Evolutionary conservation across 176 grass and related monocot species (phyloP).

Genomic region (Carex littledalei): DNA sequence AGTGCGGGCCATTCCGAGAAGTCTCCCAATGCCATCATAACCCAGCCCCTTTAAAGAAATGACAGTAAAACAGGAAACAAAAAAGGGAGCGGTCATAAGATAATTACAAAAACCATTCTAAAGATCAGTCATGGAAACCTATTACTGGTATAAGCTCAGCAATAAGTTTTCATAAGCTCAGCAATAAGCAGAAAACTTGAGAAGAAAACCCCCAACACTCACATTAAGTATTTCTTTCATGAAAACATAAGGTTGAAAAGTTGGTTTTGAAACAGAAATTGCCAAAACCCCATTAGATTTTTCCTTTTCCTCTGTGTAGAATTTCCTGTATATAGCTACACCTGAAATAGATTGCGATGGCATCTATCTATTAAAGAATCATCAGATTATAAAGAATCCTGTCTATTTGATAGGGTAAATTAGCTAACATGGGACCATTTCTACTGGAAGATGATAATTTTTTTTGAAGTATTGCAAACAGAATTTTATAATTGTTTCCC

Average conservation of each 20-base stretch:
- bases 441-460: too few species aligned
- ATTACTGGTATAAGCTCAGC: neutral
- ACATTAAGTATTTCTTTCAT: constrained; percentile 66
- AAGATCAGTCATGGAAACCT: neutral
- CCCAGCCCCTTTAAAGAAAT: constrained; percentile 38
- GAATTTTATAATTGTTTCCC: too few species aligned
- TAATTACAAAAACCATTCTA: neutral
- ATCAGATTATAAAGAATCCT: neutral
- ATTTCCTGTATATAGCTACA: constrained; percentile 72
- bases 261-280: constrained; percentile 61
- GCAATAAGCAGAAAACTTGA: neutral
- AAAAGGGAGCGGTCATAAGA: neutral
- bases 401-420: neutral
- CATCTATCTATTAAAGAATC: neutral
- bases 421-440: neutral
- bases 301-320: constrained; percentile 72
- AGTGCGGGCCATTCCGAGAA: constrained; percentile 67
- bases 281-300: constrained; percentile 59
- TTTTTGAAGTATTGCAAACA: too few species aligned
- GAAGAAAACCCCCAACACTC: constrained; percentile 25
- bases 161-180: neutral
- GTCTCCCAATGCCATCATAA: constrained; percentile 58
- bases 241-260: constrained; percentile 51
- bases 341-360: constrained; percentile 31
- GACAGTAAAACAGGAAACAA: constrained; percentile 8